Conservation (phyloP, 2,329 filamentous ascomycete species). For the Aaosphaeria arxii region DNA sequence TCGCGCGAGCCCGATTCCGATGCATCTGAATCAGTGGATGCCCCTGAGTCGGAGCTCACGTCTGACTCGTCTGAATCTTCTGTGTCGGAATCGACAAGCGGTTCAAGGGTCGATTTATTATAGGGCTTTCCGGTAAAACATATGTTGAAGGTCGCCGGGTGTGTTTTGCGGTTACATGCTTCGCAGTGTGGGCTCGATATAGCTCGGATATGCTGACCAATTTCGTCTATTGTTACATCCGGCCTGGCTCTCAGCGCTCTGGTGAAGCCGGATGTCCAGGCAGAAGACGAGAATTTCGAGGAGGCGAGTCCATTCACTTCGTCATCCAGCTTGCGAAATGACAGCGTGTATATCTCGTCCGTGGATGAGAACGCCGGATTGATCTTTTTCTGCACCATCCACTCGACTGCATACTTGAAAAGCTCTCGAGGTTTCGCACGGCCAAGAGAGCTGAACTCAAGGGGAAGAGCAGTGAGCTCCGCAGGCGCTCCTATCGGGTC, state of each 20-base stretch:
- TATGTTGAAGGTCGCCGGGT: constrained; percentile 65
- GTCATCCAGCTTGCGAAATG: constrained; percentile 69
- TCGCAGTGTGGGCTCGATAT: constrained; percentile 51
- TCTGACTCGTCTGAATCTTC: constrained; percentile 28
- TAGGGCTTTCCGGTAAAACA: constrained; percentile 66
- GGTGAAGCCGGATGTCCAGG: constrained; percentile 67
- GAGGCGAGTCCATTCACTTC: constrained; percentile 66
- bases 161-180: constrained; percentile 67
- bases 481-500: constrained; percentile 53
- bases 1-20: constrained; percentile 9
- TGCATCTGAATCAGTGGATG: constrained; percentile 12
- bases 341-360: constrained; percentile 63
- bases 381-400: constrained; percentile 77
- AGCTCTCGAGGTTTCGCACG: constrained; percentile 68
- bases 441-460: constrained; percentile 63
- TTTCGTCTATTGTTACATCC: constrained; percentile 43
- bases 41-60: neutral
- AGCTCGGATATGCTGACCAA: constrained; percentile 9
- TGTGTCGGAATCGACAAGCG: constrained; percentile 48
- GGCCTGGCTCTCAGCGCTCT: constrained; percentile 65
- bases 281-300: constrained; percentile 69
- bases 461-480: constrained; percentile 57
- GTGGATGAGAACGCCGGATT: constrained; percentile 66
- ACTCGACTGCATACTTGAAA: constrained; percentile 72
- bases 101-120: constrained; percentile 61